These are phyloP conservation scores for Abortiporus biennis DNA, from an alignment of 1,284 basidiomycete species.

Conservation along the genomic window DNA sequence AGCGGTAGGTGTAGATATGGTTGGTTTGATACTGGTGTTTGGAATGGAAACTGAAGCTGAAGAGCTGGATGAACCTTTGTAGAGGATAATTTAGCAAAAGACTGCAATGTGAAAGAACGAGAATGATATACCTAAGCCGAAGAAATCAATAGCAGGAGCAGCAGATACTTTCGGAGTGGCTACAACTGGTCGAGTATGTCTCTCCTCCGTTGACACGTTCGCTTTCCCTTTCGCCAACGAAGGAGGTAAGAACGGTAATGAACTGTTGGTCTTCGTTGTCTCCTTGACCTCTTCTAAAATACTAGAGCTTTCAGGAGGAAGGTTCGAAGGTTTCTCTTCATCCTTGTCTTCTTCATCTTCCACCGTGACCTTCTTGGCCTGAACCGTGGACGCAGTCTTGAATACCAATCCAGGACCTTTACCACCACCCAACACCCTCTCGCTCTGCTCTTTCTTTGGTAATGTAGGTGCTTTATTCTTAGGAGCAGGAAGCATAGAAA, in stretches of 20 bases:
- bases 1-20: no score
- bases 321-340: slow-evolving; percentile 1
- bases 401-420: slow-evolving; percentile 55
- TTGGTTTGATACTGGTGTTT: slow-evolving; percentile 6
- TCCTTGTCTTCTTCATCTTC: slow-evolving; percentile 20
- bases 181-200: slow-evolving; percentile 25
- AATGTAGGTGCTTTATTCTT: slow-evolving; percentile 47
- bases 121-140: slow-evolving; percentile 42
- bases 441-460: slow-evolving; percentile 31
- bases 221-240: slow-evolving; percentile 51
- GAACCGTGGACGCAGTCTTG: slow-evolving; percentile 22
- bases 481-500: slow-evolving; percentile 73
- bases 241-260: slow-evolving; percentile 48
- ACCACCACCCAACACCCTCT: slow-evolving; percentile 62
- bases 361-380: slow-evolving; percentile 12
- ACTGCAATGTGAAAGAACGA: slow-evolving; percentile 9
- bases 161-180: slow-evolving; percentile 22
- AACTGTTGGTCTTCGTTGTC: slow-evolving; percentile 14
- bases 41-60: slow-evolving; percentile 19
- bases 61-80: slow-evolving; percentile 17
- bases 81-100: slow-evolving; percentile 5
- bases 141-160: slow-evolving; percentile 56
- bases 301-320: slow-evolving; percentile 6
- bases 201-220: slow-evolving; percentile 57
- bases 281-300: slow-evolving; percentile 12